Conservation (phyloP, 2,329 filamentous ascomycete species). For the Herpotrichia juniperi region DNA sequence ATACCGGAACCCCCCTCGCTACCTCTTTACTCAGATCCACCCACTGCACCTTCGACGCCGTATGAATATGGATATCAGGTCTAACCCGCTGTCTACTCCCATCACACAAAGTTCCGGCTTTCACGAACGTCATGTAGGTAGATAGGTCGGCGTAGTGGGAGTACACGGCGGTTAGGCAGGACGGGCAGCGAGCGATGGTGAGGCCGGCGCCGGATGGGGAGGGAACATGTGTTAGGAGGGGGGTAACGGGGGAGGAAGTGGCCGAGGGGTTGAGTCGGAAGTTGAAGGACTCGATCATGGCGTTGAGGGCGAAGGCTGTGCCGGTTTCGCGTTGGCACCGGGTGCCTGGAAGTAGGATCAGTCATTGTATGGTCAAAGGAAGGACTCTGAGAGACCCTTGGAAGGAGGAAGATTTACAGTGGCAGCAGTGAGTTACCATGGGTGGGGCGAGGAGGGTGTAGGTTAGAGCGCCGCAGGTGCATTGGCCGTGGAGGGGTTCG, state of each 20-base stretch:
- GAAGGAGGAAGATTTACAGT: too few relatives aligned
- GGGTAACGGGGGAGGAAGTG: not conserved
- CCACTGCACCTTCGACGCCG: constrained; percentile 48
- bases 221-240: constrained; percentile 41
- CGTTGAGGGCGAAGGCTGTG: constrained; percentile 48
- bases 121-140: constrained; percentile 44
- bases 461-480: constrained; percentile 31
- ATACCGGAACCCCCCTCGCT: constrained; percentile 30
- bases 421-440: constrained; percentile 54
- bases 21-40: constrained; percentile 46
- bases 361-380: too few relatives aligned
- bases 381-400: too few relatives aligned
- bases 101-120: constrained; percentile 54
- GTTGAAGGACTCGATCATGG: constrained; percentile 49
- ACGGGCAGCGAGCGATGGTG: constrained; percentile 51
- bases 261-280: constrained; percentile 32
- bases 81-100: constrained; percentile 38
- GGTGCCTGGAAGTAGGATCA: too few relatives aligned
- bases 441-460: constrained; percentile 31
- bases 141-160: constrained; percentile 46
- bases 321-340: constrained; percentile 55
- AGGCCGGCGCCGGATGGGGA: constrained; percentile 50
- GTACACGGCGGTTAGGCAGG: constrained; percentile 51
- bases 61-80: constrained; percentile 56
- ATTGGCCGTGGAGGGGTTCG: constrained; percentile 24